These are phyloP conservation scores for Panicum hallii DNA, from an alignment of 202 grass and related monocot species.

Conservation along the genomic window DNA sequence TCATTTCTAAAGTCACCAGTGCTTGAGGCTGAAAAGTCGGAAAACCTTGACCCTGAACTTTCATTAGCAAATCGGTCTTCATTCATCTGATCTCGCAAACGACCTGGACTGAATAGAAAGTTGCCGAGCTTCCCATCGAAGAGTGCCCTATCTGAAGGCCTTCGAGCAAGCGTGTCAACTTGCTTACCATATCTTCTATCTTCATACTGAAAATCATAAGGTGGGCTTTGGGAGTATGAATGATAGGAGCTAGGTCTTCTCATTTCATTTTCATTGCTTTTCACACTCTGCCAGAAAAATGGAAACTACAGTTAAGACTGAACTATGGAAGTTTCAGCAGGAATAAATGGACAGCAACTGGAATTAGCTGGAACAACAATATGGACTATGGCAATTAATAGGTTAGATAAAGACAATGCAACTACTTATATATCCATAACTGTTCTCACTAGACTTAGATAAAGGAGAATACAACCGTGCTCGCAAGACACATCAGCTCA, in stretches of 20 bases:
- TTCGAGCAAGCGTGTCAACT: constrained; percentile 66
- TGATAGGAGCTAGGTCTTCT: constrained; percentile 90
- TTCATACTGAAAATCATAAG: constrained; percentile 96
- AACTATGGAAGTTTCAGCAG: background rate
- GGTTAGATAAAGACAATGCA: background rate
- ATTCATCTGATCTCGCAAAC: constrained; percentile 57
- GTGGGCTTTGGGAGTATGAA: constrained; percentile 98
- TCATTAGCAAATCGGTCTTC: constrained; percentile 94
- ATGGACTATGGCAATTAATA: background rate
- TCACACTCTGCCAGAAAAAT: constrained; percentile 60
- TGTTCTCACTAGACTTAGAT: constrained; percentile 7
- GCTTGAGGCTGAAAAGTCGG: constrained; percentile 93
- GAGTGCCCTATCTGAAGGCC: constrained; percentile 72
- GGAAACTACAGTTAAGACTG: constrained; percentile 40
- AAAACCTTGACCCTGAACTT: constrained; percentile 83
- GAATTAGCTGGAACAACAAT: constrained; percentile 10
- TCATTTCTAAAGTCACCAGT: constrained; percentile 77
- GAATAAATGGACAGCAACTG: background rate
- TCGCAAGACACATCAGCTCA: constrained; percentile 17
- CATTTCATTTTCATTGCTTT: constrained; percentile 61
- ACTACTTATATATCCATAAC: constrained; percentile 33
- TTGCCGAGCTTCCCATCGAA: constrained; percentile 74
- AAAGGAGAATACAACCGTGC: constrained; percentile 25
- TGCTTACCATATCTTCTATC: constrained; percentile 95
- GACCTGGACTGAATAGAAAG: constrained; percentile 74